phyloP scores from a whole-genome alignment of 768 basidiomycete genomes.

The Russula griseocarnosa region DNA sequence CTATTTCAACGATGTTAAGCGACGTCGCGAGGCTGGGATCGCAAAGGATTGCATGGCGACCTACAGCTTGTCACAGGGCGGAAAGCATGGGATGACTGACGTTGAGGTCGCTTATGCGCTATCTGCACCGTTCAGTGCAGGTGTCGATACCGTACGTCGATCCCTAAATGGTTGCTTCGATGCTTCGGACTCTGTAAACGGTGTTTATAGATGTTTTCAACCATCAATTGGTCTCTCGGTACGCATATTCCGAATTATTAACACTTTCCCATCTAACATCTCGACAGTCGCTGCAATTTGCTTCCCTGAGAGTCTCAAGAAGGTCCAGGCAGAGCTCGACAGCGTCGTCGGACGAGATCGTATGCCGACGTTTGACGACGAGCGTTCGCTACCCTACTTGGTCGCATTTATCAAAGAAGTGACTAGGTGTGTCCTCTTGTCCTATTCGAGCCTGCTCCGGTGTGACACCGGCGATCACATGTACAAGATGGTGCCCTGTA shows the following conservation, averaged over 20 bases:
- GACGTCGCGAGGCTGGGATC: background rate
- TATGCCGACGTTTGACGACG: conserved; percentile 25
- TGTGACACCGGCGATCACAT: background rate
- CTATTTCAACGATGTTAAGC: conserved; percentile 11
- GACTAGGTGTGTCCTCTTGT: conserved; percentile 6
- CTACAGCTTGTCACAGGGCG: conserved; percentile 7
- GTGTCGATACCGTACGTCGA: conserved; percentile 17
- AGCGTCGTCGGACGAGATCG: conserved; percentile 23
- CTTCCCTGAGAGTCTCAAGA: conserved; percentile 22
- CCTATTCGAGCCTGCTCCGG: background rate
- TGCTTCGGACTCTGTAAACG: background rate
- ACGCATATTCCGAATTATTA: background rate
- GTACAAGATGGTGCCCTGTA: conserved; percentile 12
- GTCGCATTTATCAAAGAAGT: conserved; percentile 27
- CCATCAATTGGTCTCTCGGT: conserved; percentile 5
- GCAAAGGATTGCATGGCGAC: conserved; percentile 18
- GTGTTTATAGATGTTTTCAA: conserved; percentile 11
- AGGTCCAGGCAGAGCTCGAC: conserved; percentile 27
- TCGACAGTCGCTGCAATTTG: conserved; percentile 8
- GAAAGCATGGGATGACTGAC: conserved; percentile 11
- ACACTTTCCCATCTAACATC: background rate
- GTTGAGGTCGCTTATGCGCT: conserved; percentile 16
- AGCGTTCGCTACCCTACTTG: conserved; percentile 21
- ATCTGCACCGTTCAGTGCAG: conserved; percentile 17
- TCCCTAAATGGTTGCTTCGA: background rate